phyloP scores from a whole-genome alignment of 306 rosid species.

The Canavalia ensiformis region DNA sequence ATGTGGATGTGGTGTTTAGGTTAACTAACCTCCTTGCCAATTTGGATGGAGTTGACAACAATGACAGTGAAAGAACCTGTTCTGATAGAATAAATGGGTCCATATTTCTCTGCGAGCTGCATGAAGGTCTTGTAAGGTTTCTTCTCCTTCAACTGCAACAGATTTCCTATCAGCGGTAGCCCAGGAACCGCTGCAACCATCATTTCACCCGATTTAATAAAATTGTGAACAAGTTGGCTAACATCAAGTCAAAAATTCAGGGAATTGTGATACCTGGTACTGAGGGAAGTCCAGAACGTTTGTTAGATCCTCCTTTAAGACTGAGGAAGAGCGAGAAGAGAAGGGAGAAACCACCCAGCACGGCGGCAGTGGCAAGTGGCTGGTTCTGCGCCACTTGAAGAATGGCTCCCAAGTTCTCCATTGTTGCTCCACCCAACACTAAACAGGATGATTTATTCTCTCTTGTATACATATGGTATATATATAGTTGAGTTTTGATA shows the following conservation, averaged over 20 bases:
- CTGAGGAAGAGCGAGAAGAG: constrained; percentile 37
- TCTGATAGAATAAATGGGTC: constrained; percentile 74
- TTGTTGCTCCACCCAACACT: background rate
- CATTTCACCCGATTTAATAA: background rate
- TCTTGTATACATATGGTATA: too few relatives aligned
- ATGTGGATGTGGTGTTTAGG: background rate
- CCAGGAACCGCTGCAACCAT: constrained; percentile 70
- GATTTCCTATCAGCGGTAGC: constrained; percentile 74
- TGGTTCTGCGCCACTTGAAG: constrained; percentile 20
- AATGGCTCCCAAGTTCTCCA: background rate
- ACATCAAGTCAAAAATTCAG: background rate
- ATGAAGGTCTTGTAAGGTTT: constrained; percentile 80
- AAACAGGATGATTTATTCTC: background rate
- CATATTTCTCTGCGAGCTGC: constrained; percentile 64
- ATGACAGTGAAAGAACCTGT: constrained; percentile 76
- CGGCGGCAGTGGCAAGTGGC: constrained; percentile 51
- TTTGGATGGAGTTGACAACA: constrained; percentile 70
- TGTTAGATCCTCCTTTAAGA: background rate
- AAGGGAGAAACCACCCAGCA: constrained; percentile 61
- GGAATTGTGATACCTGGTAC: constrained; percentile 58
- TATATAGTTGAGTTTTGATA: too few relatives aligned
- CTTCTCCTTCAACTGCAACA: constrained; percentile 83
- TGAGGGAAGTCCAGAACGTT: constrained; percentile 52
- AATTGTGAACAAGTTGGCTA: background rate
- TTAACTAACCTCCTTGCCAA: constrained; percentile 72